phyloP scores from a whole-genome alignment of 257 asterid species.

The Mentha longifolia region DNA sequence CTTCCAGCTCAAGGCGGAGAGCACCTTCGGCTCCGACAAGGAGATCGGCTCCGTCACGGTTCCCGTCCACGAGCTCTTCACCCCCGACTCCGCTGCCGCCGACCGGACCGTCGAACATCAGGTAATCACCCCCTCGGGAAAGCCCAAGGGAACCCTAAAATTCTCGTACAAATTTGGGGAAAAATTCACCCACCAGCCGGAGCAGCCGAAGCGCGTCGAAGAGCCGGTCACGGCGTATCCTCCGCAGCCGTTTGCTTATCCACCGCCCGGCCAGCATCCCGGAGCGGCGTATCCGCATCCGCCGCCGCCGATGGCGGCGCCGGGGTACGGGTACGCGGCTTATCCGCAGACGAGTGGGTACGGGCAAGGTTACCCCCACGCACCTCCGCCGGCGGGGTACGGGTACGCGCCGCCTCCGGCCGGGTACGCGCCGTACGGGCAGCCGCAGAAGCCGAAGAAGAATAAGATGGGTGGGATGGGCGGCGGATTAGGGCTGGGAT shows the following conservation, averaged over 20 bases:
- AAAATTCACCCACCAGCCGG: slow-evolving; percentile 41
- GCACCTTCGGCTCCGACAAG: slow-evolving; percentile 52
- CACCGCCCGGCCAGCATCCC: slow-evolving; percentile 35
- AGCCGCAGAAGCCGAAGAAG: slow-evolving; percentile 53
- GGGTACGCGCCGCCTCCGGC: slow-evolving; percentile 37
- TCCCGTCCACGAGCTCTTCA: slow-evolving; percentile 60
- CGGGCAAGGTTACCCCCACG: slow-evolving; percentile 44
- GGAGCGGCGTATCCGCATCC: slow-evolving; percentile 47
- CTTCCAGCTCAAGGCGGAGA: slow-evolving; percentile 55
- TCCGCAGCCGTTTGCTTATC: slow-evolving; percentile 23
- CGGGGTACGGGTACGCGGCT: slow-evolving; percentile 37
- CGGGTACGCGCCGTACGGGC: slow-evolving; percentile 53
- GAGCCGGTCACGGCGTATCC: slow-evolving; percentile 50
- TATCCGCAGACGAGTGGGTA: slow-evolving; percentile 37
- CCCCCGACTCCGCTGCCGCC: slow-evolving; percentile 19
- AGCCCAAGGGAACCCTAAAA: slow-evolving; percentile 69
- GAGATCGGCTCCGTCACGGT: slow-evolving; percentile 63
- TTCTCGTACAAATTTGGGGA: slow-evolving; percentile 73
- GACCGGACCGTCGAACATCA: slow-evolving; percentile 56
- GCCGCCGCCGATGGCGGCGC: slow-evolving; percentile 32
- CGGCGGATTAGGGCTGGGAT: slow-evolving; percentile 70
- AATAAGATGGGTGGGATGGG: slow-evolving; percentile 60
- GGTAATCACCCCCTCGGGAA: slow-evolving; percentile 59
- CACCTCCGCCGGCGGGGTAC: slow-evolving; percentile 21
- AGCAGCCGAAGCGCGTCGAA: slow-evolving; percentile 29